Evolutionary conservation across 2,329 filamentous ascomycete genomes (phyloP).

Genomic region (Trichoderma polysporum): DNA sequence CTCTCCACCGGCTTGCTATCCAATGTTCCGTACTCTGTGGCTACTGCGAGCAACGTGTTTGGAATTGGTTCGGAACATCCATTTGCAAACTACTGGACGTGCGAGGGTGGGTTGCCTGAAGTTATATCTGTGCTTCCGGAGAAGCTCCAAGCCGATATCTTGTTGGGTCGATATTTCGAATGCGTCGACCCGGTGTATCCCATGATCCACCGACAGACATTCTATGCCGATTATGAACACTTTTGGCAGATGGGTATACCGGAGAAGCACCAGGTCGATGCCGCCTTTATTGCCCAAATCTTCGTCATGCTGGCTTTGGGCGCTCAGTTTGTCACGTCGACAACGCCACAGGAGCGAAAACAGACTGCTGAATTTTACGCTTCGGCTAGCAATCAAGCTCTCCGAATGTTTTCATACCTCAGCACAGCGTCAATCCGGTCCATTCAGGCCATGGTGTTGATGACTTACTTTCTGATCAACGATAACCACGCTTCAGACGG

Average conservation of each 20-base stretch:
- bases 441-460: slow-evolving; percentile 76
- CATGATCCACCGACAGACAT: slow-evolving; percentile 73
- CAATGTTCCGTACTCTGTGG: slow-evolving; percentile 69
- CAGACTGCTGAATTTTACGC: slow-evolving; percentile 81
- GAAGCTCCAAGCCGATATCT: slow-evolving; percentile 72
- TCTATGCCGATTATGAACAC: slow-evolving; percentile 74
- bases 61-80: slow-evolving; percentile 77
- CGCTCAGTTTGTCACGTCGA: slow-evolving; percentile 70
- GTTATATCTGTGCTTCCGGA: slow-evolving; percentile 74
- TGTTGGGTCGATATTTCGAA: slow-evolving; percentile 64
- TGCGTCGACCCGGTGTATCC: slow-evolving; percentile 79
- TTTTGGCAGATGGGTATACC: slow-evolving; percentile 65
- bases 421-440: slow-evolving; percentile 71
- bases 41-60: slow-evolving; percentile 73
- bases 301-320: slow-evolving; percentile 77
- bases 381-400: slow-evolving; percentile 74
- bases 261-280: slow-evolving; percentile 63
- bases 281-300: slow-evolving; percentile 68
- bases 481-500: slow-evolving; percentile 82
- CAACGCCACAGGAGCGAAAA: slow-evolving; percentile 60
- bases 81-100: slow-evolving; percentile 84
- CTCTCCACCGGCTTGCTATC: slow-evolving; percentile 64
- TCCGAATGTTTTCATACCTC: slow-evolving; percentile 73
- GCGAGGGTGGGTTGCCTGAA: slow-evolving; percentile 70
- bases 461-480: slow-evolving; percentile 81